Percentiles rank a stretch among this genome's conserved stretches.
These are phyloP conservation scores for Alternaria viburni DNA, from an alignment of 2,329 filamentous ascomycete genomes.

Conservation along the genomic window DNA sequence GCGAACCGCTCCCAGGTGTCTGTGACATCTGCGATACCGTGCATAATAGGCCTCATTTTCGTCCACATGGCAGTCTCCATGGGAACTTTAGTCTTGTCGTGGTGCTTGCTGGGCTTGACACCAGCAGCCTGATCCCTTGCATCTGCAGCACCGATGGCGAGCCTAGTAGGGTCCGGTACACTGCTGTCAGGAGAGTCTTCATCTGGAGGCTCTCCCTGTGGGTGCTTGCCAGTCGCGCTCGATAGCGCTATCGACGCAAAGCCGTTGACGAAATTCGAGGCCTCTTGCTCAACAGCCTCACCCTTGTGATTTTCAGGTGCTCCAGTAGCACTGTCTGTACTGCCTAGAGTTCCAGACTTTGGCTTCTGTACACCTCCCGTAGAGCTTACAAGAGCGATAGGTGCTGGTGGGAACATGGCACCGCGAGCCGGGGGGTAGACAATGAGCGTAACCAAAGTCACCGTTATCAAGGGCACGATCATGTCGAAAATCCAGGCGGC, in stretches of 20 bases:
- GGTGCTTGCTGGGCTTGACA: conserved; percentile 54
- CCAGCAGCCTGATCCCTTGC: conserved; percentile 62
- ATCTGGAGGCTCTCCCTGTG: conserved; percentile 65
- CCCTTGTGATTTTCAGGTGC: conserved; percentile 84
- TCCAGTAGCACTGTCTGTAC: conserved; percentile 77
- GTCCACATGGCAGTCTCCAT: conserved; percentile 79
- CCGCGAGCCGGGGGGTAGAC: conserved; percentile 67
- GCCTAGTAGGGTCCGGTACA: conserved; percentile 67
- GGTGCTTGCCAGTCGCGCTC: conserved; percentile 78
- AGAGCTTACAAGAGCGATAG: conserved; percentile 72
- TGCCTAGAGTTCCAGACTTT: conserved; percentile 75
- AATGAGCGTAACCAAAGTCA: conserved; percentile 69
- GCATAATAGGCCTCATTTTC: conserved; percentile 77
- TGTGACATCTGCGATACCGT: conserved; percentile 63
- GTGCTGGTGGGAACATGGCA: conserved; percentile 77
- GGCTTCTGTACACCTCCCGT: conserved; percentile 79
- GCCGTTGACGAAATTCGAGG: conserved; percentile 77
- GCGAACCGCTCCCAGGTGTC: conserved; percentile 70
- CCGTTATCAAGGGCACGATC: conserved; percentile 66
- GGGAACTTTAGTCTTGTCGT: conserved; percentile 80
- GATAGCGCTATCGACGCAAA: conserved; percentile 75
- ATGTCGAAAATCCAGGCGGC: conserved; percentile 76
- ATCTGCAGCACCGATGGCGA: conserved; percentile 61
- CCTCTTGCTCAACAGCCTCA: conserved; percentile 83
- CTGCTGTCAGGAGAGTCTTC: conserved; percentile 54